phyloP scores from a whole-genome alignment of 495 filamentous ascomycete genomes.

The Chaetomium cochliodes region DNA sequence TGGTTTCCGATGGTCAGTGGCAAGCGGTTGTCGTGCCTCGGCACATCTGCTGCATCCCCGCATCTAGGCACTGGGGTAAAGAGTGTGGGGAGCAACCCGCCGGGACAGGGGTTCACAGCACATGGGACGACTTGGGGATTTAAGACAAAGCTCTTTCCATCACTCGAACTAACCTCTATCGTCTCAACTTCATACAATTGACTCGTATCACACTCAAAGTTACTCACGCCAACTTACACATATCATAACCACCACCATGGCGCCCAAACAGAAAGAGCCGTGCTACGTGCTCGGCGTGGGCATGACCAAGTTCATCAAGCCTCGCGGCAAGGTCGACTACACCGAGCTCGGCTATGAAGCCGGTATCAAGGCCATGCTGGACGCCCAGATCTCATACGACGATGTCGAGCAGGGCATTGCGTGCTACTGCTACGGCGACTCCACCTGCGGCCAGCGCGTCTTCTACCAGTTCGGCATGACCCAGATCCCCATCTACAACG shows the following conservation, averaged over 20 bases:
- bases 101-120: conserved; percentile 6
- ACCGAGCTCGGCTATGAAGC: conserved; percentile 92
- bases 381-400: conserved; percentile 94
- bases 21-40: conserved; percentile 13
- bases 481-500: conserved; percentile 91
- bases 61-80: conserved; percentile 11
- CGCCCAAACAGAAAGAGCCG: conserved; percentile 46
- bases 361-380: conserved; percentile 90
- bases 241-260: conserved; percentile 35
- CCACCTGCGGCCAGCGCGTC: conserved; percentile 90
- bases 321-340: conserved; percentile 86
- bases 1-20: background rate
- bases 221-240: background rate
- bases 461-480: conserved; percentile 99
- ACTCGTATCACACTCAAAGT: background rate
- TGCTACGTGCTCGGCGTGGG: conserved; percentile 92
- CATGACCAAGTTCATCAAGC: conserved; percentile 99
- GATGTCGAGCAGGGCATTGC: conserved; percentile 95
- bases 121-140: background rate
- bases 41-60: conserved; percentile 12
- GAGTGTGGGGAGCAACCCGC: background rate
- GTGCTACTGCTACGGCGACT: conserved; percentile 96
- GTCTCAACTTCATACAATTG: background rate
- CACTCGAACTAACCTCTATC: background rate
- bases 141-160: background rate